Percentiles rank a stretch among this genome's conserved stretches.
Evolutionary conservation across 805 yeast genomes (phyloP).

Genomic region (Blastobotrys americana): DNA sequence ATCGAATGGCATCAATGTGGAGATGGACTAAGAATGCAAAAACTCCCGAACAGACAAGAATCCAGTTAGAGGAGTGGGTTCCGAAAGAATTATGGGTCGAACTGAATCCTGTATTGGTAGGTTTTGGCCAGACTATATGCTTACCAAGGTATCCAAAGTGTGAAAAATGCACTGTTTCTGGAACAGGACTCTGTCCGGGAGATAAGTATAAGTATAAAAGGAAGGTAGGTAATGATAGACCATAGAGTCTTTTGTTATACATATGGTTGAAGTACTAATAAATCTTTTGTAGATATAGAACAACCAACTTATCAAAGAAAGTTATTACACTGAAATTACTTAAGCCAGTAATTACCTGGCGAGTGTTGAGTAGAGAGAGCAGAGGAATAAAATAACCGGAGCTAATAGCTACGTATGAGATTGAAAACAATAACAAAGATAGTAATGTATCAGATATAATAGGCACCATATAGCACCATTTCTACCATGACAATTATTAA

Average conservation of each 20-base stretch:
- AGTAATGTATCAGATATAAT: no score
- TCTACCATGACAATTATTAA: no score
- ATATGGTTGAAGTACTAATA: no score
- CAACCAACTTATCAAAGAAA: not conserved
- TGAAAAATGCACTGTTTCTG: constrained; percentile 56
- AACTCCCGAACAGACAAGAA: constrained; percentile 75
- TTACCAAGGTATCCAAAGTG: constrained; percentile 61
- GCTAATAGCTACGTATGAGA: no score
- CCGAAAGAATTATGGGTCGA: constrained; percentile 73
- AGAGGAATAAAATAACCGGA: no score
- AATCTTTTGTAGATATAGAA: no score
- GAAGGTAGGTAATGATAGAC: not conserved
- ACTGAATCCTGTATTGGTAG: constrained; percentile 79
- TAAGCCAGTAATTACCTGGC: no score
- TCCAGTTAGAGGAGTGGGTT: constrained; percentile 63
- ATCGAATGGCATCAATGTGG: constrained; percentile 73
- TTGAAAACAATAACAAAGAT: no score
- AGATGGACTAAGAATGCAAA: constrained; percentile 45
- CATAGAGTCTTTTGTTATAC: not conserved
- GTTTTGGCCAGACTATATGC: constrained; percentile 89
- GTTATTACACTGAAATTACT: no score
- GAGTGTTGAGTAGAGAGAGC: no score
- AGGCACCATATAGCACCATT: no score
- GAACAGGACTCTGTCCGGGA: constrained; percentile 42
- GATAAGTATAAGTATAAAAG: constrained; percentile 1